A percentile compares a stretch with the other conserved stretches of the same genome.
Evolutionary conservation across 805 yeast species (phyloP).

Genomic region (Saturnispora saitoi): DNA sequence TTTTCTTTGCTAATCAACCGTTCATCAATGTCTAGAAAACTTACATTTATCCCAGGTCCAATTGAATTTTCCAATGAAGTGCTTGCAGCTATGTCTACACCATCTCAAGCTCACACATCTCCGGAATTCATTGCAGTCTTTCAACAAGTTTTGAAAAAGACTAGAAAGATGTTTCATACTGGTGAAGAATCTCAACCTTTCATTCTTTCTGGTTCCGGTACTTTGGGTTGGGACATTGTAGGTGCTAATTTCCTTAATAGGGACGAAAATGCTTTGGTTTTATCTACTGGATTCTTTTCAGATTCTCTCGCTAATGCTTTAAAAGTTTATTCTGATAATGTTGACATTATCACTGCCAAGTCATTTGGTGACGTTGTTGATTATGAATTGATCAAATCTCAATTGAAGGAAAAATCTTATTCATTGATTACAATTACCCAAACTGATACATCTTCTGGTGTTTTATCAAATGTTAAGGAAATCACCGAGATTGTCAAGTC

Average conservation of each 20-base stretch:
- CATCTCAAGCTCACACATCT: slow-evolving; percentile 83
- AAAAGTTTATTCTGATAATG: slow-evolving; percentile 63
- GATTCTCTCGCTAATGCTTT: slow-evolving; percentile 76
- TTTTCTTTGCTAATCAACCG: too few species aligned
- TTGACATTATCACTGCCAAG: slow-evolving; percentile 63
- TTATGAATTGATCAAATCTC: slow-evolving; percentile 43
- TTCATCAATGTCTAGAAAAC: slow-evolving; percentile 21
- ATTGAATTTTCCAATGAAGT: slow-evolving; percentile 63
- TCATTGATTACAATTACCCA: slow-evolving; percentile 79
- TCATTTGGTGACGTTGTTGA: slow-evolving; percentile 62
- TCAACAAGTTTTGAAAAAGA: slow-evolving; percentile 54
- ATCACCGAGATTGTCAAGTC: slow-evolving; percentile 54
- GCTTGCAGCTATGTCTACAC: slow-evolving; percentile 69
- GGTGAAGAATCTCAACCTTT: slow-evolving; percentile 64
- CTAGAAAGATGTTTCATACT: slow-evolving; percentile 70
- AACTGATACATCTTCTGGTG: slow-evolving; percentile 97
- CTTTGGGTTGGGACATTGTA: slow-evolving; percentile 89
- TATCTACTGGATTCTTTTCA: slow-evolving; percentile 86
- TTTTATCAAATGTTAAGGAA: slow-evolving; percentile 59
- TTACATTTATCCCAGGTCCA: slow-evolving; percentile 31
- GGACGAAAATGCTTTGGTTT: slow-evolving; percentile 67
- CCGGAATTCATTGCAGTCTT: slow-evolving; percentile 74
- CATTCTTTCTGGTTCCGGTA: slow-evolving; percentile 84
- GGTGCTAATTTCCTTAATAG: slow-evolving; percentile 64
- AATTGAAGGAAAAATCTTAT: slow-evolving; percentile 42